These are phyloP conservation scores for Casuarina glauca DNA, from an alignment of 306 rosid genomes.

Conservation along the genomic window DNA sequence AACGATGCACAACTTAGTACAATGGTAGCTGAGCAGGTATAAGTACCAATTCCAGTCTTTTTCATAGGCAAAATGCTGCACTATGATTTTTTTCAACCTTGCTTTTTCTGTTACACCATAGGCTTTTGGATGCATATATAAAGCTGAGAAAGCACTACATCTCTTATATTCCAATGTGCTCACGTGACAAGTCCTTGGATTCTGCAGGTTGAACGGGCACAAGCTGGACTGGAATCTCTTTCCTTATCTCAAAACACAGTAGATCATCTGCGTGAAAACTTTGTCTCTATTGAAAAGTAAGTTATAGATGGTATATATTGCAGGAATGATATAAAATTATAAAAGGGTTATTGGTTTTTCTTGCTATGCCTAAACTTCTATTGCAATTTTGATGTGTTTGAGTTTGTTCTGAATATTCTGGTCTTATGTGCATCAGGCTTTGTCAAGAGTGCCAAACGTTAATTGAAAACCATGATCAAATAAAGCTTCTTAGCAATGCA, in stretches of 20 bases:
- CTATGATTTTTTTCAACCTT: constrained; percentile 7
- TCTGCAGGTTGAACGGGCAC: constrained; percentile 90
- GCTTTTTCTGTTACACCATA: constrained; percentile 14
- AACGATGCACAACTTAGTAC: constrained; percentile 99
- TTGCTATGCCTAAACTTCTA: constrained; percentile 5
- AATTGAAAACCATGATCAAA: constrained; percentile 96
- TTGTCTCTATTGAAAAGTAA: constrained; percentile 87
- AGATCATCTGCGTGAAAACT: constrained; percentile 80
- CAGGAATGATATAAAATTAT: constrained; percentile 20
- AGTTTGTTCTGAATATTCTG: constrained; percentile 35
- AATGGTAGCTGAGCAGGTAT: constrained; percentile 96
- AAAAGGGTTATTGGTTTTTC: constrained; percentile 17
- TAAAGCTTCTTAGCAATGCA: constrained; percentile 97
- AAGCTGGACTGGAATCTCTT: constrained; percentile 83
- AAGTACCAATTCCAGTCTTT: not conserved
- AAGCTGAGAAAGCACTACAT: constrained; percentile 7
- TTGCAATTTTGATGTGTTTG: constrained; percentile 13
- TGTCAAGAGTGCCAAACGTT: constrained; percentile 93
- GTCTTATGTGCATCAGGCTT: constrained; percentile 52
- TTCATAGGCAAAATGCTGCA: constrained; percentile 12
- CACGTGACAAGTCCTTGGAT: constrained; percentile 19
- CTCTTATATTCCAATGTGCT: constrained; percentile 26
- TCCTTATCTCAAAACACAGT: constrained; percentile 66
- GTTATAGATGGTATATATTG: constrained; percentile 36
- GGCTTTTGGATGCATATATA: constrained; percentile 23